phyloP scores from a whole-genome alignment of 2,329 filamentous ascomycete species.

The Tolypocladium amazonense region DNA sequence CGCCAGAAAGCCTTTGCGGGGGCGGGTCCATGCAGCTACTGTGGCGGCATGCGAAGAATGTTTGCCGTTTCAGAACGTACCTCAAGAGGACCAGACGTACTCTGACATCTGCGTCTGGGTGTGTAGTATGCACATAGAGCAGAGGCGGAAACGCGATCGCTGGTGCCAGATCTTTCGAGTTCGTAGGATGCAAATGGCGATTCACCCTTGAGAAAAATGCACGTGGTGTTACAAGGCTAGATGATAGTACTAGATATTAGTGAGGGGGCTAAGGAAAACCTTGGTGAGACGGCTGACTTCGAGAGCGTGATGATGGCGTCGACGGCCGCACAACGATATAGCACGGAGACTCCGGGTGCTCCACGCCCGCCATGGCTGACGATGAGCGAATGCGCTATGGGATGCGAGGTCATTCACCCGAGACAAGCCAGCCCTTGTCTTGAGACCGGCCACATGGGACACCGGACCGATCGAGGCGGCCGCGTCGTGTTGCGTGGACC shows the following conservation, averaged over 20 bases:
- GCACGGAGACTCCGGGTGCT: not conserved
- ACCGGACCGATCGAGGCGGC: not conserved
- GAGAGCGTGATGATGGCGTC: not conserved
- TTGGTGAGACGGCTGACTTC: not conserved
- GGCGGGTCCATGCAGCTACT: not conserved
- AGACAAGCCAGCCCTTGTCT: not conserved
- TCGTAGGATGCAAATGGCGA: not conserved
- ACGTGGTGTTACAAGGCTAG: not conserved
- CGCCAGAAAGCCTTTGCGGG: not conserved
- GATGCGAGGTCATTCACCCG: not conserved
- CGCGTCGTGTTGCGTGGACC: not conserved
- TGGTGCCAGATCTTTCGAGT: not conserved
- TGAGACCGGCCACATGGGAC: not conserved
- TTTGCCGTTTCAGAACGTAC: not conserved
- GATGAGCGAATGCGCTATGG: not conserved
- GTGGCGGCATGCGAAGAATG: not conserved
- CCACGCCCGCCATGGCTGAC: not conserved
- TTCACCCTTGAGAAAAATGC: not conserved
- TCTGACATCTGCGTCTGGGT: not conserved
- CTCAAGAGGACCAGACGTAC: not conserved
- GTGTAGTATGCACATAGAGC: not conserved
- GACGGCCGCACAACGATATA: not conserved
- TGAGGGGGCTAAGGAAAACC: not conserved
- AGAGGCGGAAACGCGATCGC: not conserved
- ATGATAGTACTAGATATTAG: not conserved